A percentile compares a stretch with the other conserved stretches of the same genome.
phyloP scores from a whole-genome alignment of 352 stramenopile genomes.

The Hyaloperonospora arabidopsidis region DNA sequence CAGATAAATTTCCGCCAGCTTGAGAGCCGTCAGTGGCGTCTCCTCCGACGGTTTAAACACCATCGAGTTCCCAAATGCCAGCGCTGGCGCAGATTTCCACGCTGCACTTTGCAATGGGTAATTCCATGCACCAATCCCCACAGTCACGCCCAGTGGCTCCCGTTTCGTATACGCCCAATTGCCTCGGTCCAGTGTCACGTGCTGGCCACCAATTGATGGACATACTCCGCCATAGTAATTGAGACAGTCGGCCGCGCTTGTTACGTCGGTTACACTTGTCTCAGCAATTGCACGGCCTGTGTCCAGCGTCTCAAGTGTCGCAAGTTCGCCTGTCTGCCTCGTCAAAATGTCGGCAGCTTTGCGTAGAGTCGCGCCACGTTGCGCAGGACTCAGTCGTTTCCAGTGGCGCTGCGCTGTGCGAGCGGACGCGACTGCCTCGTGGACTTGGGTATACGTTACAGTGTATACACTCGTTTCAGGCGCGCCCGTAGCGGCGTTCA shows the following conservation, averaged over 20 bases:
- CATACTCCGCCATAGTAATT: constrained; percentile 70
- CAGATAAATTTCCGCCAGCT: constrained; percentile 58
- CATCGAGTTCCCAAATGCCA: constrained; percentile 87
- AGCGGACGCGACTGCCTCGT: constrained; percentile 39
- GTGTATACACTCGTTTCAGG: constrained; percentile 51
- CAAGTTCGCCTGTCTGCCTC: constrained; percentile 53
- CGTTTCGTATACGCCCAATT: constrained; percentile 75
- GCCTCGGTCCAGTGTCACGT: constrained; percentile 49
- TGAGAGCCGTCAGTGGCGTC: constrained; percentile 69
- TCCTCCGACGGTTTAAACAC: constrained; percentile 89
- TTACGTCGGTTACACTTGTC: constrained; percentile 58
- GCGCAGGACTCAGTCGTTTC: constrained; percentile 45
- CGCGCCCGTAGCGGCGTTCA: constrained; percentile 44
- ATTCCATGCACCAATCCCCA: constrained; percentile 77
- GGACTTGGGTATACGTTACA: constrained; percentile 40
- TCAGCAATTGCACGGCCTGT: constrained; percentile 70
- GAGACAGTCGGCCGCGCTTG: constrained; percentile 65
- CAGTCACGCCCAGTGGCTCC: constrained; percentile 65
- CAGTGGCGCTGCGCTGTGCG: constrained; percentile 50
- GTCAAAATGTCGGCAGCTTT: constrained; percentile 55
- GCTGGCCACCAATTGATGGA: constrained; percentile 61
- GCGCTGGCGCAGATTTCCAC: constrained; percentile 72
- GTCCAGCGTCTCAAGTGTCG: constrained; percentile 67
- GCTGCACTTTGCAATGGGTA: constrained; percentile 72
- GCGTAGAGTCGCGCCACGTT: constrained; percentile 58